Conservation (phyloP, 345 rosid genomes). For the Pugionium cornutum region DNA sequence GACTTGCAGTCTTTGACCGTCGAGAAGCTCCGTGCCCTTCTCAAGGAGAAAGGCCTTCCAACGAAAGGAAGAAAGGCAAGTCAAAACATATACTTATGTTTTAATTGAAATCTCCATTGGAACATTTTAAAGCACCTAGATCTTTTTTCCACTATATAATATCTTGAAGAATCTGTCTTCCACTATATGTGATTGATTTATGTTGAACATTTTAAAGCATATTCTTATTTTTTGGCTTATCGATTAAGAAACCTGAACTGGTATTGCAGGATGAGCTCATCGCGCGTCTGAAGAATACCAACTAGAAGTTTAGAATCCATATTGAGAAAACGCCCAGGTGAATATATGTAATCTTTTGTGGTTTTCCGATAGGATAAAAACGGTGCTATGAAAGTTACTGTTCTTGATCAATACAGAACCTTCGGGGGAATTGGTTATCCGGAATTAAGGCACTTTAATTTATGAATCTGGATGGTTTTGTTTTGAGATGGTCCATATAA, state of each 20-base stretch:
- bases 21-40: constrained; percentile 83
- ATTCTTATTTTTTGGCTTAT: constrained; percentile 1
- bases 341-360: constrained; percentile 23
- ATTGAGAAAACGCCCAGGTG: background rate
- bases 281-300: constrained; percentile 61
- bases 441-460: constrained; percentile 6
- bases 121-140: background rate
- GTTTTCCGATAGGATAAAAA: background rate
- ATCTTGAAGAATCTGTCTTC: background rate
- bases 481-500: background rate
- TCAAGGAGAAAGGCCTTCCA: constrained; percentile 77
- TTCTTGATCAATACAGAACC: constrained; percentile 19
- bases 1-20: constrained; percentile 74
- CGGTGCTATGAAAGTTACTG: background rate
- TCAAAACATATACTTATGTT: background rate
- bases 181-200: constrained; percentile 18
- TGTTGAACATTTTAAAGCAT: too few relatives aligned
- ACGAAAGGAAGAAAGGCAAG: constrained; percentile 82
- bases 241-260: background rate
- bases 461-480: constrained; percentile 19
- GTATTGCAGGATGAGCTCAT: constrained; percentile 81
- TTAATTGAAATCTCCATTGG: background rate
- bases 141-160: background rate
- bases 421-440: constrained; percentile 12
- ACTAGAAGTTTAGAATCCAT: constrained; percentile 27